These are phyloP conservation scores for Neonectria punicea DNA, from an alignment of 2,329 filamentous ascomycete species.

Conservation along the genomic window DNA sequence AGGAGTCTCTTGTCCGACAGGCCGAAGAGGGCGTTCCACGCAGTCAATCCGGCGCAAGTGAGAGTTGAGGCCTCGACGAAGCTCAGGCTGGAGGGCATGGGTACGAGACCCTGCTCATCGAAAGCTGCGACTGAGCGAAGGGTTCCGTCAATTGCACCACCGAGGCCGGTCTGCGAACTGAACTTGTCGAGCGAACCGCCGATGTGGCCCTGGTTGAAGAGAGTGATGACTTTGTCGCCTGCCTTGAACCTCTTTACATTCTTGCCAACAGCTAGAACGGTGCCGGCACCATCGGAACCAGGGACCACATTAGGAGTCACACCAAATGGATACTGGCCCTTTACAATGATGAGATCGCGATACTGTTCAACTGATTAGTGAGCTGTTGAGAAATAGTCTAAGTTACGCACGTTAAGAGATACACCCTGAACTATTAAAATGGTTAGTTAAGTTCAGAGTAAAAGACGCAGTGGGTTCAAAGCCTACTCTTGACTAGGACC, in stretches of 20 bases:
- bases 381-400: background rate
- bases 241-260: conserved; percentile 59
- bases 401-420: conserved; percentile 58
- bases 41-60: conserved; percentile 69
- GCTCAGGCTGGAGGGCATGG: conserved; percentile 65
- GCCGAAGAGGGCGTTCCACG: conserved; percentile 74
- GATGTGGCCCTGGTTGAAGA: conserved; percentile 69
- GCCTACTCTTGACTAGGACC: conserved; percentile 71
- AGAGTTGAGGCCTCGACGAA: conserved; percentile 66
- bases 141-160: conserved; percentile 74
- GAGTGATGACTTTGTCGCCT: conserved; percentile 66
- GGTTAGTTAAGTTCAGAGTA: conserved; percentile 15
- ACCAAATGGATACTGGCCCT: conserved; percentile 60
- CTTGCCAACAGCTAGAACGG: conserved; percentile 61
- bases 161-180: conserved; percentile 66
- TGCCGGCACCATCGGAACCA: conserved; percentile 64
- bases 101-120: conserved; percentile 74
- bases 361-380: conserved; percentile 47
- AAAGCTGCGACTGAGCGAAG: conserved; percentile 76
- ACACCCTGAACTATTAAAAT: conserved; percentile 55
- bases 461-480: background rate
- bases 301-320: conserved; percentile 57
- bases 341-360: conserved; percentile 63
- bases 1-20: conserved; percentile 57
- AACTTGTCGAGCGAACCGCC: conserved; percentile 52